These are phyloP conservation scores for Pleurotus cornucopiae DNA, from an alignment of 768 basidiomycete genomes.

Conservation along the genomic window DNA sequence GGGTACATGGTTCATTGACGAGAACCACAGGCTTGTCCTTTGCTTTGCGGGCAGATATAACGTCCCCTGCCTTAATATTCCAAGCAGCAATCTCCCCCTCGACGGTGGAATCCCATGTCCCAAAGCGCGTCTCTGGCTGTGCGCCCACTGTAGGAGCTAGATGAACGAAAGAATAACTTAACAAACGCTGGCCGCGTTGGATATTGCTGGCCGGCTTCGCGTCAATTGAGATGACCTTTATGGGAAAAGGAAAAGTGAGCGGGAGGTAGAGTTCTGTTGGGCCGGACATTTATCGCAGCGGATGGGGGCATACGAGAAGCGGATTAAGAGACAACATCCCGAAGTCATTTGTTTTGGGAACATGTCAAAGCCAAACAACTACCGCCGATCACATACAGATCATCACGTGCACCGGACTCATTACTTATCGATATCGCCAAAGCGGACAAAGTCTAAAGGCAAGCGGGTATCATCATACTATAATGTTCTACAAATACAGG, in stretches of 20 bases:
- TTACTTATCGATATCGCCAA: too few relatives aligned
- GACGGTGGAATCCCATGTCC: slow-evolving; percentile 87
- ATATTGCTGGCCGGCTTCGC: slow-evolving; percentile 41
- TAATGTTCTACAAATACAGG: too few relatives aligned
- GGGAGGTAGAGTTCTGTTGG: slow-evolving; percentile 79
- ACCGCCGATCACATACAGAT: neutral
- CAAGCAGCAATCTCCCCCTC: slow-evolving; percentile 76
- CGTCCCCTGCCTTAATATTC: slow-evolving; percentile 63
- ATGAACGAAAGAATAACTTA: slow-evolving; percentile 81
- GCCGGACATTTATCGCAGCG: slow-evolving; percentile 39
- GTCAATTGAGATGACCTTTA: slow-evolving; percentile 73
- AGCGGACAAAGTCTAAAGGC: too few relatives aligned
- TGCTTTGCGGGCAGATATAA: slow-evolving; percentile 55
- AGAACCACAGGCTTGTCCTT: slow-evolving; percentile 57
- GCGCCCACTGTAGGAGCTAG: slow-evolving; percentile 38
- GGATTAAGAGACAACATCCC: neutral
- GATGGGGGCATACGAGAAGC: too few relatives aligned
- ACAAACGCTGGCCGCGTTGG: slow-evolving; percentile 68
- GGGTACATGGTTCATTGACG: slow-evolving; percentile 90
- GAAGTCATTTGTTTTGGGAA: neutral
- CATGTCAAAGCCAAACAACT: neutral
- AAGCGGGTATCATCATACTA: too few relatives aligned
- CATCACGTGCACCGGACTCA: too few relatives aligned
- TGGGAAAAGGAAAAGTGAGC: slow-evolving; percentile 76
- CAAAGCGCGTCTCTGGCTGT: slow-evolving; percentile 67